These are phyloP conservation scores for Penicillium oxalicum DNA, from an alignment of 2,329 filamentous ascomycete genomes.

Conservation along the genomic window DNA sequence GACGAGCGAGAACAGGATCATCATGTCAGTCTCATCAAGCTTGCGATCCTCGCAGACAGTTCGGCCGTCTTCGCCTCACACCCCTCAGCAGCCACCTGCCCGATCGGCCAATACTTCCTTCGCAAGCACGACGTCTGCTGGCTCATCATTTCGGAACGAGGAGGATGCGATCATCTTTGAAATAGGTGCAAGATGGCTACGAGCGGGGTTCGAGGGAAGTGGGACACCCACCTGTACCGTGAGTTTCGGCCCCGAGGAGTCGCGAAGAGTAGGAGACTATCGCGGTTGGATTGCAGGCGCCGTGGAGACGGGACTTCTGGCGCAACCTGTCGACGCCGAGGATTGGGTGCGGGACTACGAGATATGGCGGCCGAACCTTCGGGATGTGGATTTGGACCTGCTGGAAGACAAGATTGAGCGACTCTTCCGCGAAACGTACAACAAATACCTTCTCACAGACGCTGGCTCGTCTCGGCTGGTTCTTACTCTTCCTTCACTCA, in stretches of 20 bases:
- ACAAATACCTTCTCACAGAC: conserved; percentile 59
- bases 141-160: conserved; percentile 58
- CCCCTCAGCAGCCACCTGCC: conserved; percentile 43
- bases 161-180: conserved; percentile 83
- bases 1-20: conserved; percentile 7
- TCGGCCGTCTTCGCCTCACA: conserved; percentile 51
- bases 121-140: conserved; percentile 53
- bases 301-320: conserved; percentile 38
- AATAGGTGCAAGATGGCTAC: conserved; percentile 69
- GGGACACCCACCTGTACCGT: conserved; percentile 64
- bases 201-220: conserved; percentile 83
- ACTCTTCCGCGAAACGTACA: conserved; percentile 72
- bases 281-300: conserved; percentile 59
- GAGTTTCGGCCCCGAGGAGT: conserved; percentile 67
- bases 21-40: conserved; percentile 22
- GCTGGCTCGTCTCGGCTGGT: conserved; percentile 67
- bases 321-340: conserved; percentile 25
- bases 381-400: conserved; percentile 67
- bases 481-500: conserved; percentile 67
- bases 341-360: conserved; percentile 51
- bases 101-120: conserved; percentile 48
- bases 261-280: conserved; percentile 75
- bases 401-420: conserved; percentile 84
- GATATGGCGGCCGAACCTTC: conserved; percentile 73
- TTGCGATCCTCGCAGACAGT: conserved; percentile 27